Evolutionary conservation across 2,329 filamentous ascomycete species (phyloP).

Genomic region (Nothophoma quercina): DNA sequence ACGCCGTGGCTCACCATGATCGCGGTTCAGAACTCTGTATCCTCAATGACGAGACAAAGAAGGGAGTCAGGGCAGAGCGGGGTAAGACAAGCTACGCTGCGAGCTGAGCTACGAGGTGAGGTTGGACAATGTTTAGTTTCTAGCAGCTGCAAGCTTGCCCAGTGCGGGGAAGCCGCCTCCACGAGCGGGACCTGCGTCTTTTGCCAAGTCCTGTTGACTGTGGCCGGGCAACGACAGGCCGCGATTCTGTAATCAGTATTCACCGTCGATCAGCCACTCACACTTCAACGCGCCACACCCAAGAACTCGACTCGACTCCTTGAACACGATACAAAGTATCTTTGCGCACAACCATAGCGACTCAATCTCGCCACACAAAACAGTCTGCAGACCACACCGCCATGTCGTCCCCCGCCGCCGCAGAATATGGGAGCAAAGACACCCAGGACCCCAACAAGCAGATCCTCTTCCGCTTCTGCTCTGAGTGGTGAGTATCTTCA

Average conservation of each 20-base stretch:
- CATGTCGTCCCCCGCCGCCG: slow-evolving; percentile 49
- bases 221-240: background rate
- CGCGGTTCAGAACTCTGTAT: background rate
- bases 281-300: background rate
- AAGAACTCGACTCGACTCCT: background rate
- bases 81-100: slow-evolving; percentile 5
- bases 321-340: too few relatives aligned
- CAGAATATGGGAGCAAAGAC: slow-evolving; percentile 22
- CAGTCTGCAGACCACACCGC: slow-evolving; percentile 2
- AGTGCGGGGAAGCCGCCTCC: slow-evolving; percentile 28
- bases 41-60: background rate
- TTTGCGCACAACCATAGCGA: background rate
- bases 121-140: slow-evolving; percentile 22
- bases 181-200: slow-evolving; percentile 6
- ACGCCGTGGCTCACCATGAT: slow-evolving; percentile 39
- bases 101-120: slow-evolving; percentile 8
- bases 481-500: slow-evolving; percentile 75
- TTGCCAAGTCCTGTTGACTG: slow-evolving; percentile 12
- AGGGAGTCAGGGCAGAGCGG: background rate
- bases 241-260: background rate
- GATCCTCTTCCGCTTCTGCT: slow-evolving; percentile 97
- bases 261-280: background rate
- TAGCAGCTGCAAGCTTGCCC: too few relatives aligned
- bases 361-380: background rate
- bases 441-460: slow-evolving; percentile 60